phyloP scores from a whole-genome alignment of 345 rosid genomes.

The Eucalyptus globulus region DNA sequence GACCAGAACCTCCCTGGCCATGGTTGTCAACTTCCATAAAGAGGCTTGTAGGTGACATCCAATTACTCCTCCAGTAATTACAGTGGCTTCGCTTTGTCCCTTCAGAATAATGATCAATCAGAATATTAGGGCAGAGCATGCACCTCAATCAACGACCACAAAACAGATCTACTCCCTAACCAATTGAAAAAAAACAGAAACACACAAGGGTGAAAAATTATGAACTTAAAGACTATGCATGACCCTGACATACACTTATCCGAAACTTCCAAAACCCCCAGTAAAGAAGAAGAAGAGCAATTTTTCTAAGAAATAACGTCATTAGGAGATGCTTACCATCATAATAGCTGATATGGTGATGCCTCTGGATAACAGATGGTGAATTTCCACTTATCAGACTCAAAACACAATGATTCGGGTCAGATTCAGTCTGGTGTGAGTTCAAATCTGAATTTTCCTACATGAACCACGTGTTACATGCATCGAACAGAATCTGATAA shows the following conservation, averaged over 20 bases:
- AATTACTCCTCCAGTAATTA: not conserved
- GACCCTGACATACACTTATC: not conserved
- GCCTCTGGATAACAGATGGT: not conserved
- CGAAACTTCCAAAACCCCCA: not conserved
- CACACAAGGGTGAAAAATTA: not conserved
- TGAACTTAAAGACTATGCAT: not conserved
- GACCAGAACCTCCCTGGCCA: not conserved
- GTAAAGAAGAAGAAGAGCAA: not conserved
- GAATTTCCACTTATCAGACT: slow-evolving; percentile 33
- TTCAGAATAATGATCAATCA: not conserved
- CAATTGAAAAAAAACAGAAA: not conserved
- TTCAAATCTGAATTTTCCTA: not conserved
- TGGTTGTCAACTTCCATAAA: not conserved
- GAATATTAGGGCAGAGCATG: not conserved
- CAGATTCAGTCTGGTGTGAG: not conserved
- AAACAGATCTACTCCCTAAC: not conserved
- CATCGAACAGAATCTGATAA: not conserved
- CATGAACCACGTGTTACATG: not conserved
- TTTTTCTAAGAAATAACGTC: not conserved
- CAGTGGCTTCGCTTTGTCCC: not conserved
- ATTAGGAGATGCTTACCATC: not conserved
- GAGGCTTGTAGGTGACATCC: not conserved
- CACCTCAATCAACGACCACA: not conserved
- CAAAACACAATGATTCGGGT: not conserved
- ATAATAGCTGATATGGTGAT: not conserved